phyloP scores from a whole-genome alignment of 257 asterid species.

The Ocimum tenuiflorum region DNA sequence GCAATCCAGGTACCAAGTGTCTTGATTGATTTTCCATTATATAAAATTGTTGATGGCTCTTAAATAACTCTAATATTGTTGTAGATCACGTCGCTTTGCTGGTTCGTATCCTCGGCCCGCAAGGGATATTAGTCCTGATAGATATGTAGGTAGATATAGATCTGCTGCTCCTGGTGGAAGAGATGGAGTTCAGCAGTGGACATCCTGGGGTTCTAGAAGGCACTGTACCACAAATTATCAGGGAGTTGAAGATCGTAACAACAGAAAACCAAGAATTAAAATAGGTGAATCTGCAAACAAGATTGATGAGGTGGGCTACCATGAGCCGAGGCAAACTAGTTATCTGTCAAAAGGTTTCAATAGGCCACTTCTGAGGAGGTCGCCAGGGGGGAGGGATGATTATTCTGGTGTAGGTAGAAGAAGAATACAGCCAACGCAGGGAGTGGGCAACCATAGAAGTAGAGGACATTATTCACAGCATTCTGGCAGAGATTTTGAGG shows the following conservation, averaged over 20 bases:
- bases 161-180: slow-evolving; percentile 33
- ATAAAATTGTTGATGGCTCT: not conserved
- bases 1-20: slow-evolving; percentile 44
- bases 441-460: slow-evolving; percentile 29
- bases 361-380: slow-evolving; percentile 47
- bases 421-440: slow-evolving; percentile 34
- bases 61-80: not conserved
- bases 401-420: slow-evolving; percentile 38
- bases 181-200: slow-evolving; percentile 41
- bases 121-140: slow-evolving; percentile 46
- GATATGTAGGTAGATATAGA: slow-evolving; percentile 42
- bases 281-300: slow-evolving; percentile 29
- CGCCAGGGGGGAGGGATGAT: slow-evolving; percentile 47
- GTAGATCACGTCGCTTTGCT: slow-evolving; percentile 36
- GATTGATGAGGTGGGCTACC: slow-evolving; percentile 35
- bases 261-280: slow-evolving; percentile 40
- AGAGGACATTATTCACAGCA: slow-evolving; percentile 47
- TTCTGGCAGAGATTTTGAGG: slow-evolving; percentile 36
- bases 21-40: not conserved
- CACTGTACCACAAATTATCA: slow-evolving; percentile 36
- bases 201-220: slow-evolving; percentile 47
- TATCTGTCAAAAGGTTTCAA: slow-evolving; percentile 39
- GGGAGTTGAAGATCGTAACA: slow-evolving; percentile 35
- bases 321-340: slow-evolving; percentile 37
- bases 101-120: slow-evolving; percentile 38